Evolutionary conservation across 2,329 filamentous ascomycete genomes (phyloP), one percentile per base, ranked within the genome.

Genomic region (Cadophora sp.): DNA sequence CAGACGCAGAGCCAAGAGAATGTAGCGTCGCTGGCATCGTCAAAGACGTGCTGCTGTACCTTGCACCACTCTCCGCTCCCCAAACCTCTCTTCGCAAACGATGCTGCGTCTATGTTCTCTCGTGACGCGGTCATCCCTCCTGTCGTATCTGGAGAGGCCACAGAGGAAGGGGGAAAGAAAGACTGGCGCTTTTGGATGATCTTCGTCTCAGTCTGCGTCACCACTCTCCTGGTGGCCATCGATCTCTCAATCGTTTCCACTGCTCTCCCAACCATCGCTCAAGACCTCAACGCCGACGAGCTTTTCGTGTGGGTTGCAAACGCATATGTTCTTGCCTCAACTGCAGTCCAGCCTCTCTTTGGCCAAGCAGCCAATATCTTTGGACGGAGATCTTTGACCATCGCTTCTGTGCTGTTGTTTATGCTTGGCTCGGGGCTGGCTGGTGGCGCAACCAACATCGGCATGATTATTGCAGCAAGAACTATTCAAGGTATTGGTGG

Each of bases 301-400:
- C 60, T 65, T 43, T 94, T 92, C 78, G 87, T 88, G 22, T 94
- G 91, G 91, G 90, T 94, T 68, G 91, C 91, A 0, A 87, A 85
- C 45, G 86, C 91, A 0, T 94, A 90, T 76, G 81, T 93, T 1
- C 84, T 93, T 22, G 88, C 87, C 24, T 66, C 64, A 3, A 66
- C 64, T 30, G 59, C 64, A 9, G 59, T 62, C 9, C 64, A 66
- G 45, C 64, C 64, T 4, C 53, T 66, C 7, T 66, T 62, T 39
- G 64, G 64, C 13, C 64, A 66, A 47, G 64, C 64, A 20, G 59
- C 64, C 55, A 66, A 66, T 47, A 66, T 66, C 30, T 66, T 66
- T 48, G 64, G 64, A 22, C 59, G 64, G 11, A 60, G 64, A 41
- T 66, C 64, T 6, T 47, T 66, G 64, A 66, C 59, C 9, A 66